phyloP scores from a whole-genome alignment of 768 basidiomycete genomes.

The Mycena kentingensis region DNA sequence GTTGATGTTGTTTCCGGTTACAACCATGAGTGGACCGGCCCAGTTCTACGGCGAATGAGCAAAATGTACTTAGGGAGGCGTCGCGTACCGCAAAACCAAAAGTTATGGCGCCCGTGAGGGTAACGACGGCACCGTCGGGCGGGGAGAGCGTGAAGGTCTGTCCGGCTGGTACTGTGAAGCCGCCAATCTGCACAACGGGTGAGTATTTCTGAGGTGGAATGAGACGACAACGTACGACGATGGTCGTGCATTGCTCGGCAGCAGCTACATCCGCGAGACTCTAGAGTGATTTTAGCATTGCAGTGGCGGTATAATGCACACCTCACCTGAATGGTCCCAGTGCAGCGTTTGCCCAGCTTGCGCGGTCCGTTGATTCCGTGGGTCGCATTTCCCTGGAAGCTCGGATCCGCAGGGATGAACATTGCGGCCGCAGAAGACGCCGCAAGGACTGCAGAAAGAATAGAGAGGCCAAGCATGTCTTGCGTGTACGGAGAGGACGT shows the following conservation, averaged over 20 bases:
- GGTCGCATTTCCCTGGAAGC: background rate
- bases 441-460: too few species aligned
- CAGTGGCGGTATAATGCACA: too few species aligned
- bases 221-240: constrained; percentile 28
- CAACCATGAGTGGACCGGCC: constrained; percentile 32
- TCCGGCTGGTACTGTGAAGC: constrained; percentile 47
- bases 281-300: too few species aligned
- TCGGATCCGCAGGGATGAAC: too few species aligned
- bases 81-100: constrained; percentile 41
- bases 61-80: constrained; percentile 30
- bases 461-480: too few species aligned
- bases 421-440: too few species aligned
- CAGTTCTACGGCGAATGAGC: constrained; percentile 7
- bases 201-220: background rate
- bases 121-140: constrained; percentile 42
- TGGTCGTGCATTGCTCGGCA: constrained; percentile 47
- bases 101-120: constrained; percentile 45
- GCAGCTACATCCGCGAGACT: constrained; percentile 21
- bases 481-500: too few species aligned
- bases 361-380: background rate
- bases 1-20: constrained; percentile 26
- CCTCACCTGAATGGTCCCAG: constrained; percentile 19
- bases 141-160: constrained; percentile 43
- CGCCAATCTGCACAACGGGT: constrained; percentile 34
- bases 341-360: constrained; percentile 20